These are phyloP conservation scores for Phytophthora nicotianae DNA, from an alignment of 352 stramenopile species.

Conservation along the genomic window DNA sequence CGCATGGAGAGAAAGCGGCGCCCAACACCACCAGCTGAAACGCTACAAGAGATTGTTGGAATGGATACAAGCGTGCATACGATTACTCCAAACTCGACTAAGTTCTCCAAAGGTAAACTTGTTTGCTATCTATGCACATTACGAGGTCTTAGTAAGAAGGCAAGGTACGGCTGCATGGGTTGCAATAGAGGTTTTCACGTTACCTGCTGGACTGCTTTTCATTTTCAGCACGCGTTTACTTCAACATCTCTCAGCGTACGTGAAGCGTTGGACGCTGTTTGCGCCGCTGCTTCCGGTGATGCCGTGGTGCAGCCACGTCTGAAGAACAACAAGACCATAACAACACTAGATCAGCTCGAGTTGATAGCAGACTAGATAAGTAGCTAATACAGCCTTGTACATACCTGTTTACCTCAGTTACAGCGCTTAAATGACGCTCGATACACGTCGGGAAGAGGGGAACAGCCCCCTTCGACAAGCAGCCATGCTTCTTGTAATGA, in stretches of 20 bases:
- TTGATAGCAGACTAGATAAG: too few relatives aligned
- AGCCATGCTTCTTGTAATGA: too few relatives aligned
- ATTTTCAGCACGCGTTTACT: conserved; percentile 8
- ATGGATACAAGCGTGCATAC: background rate
- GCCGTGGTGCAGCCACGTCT: conserved; percentile 3
- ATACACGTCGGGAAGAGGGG: too few relatives aligned
- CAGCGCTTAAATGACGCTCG: too few relatives aligned
- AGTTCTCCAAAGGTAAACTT: conserved; percentile 4
- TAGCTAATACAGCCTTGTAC: too few relatives aligned
- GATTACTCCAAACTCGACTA: background rate
- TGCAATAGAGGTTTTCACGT: conserved; percentile 18
- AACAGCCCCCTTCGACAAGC: too few relatives aligned
- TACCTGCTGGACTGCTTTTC: conserved; percentile 6
- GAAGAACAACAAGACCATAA: conserved; percentile 25
- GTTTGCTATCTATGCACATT: conserved; percentile 14
- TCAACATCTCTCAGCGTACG: conserved; percentile 7
- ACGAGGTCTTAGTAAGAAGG: conserved; percentile 3
- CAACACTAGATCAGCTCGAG: conserved; percentile 11
- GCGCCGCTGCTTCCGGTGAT: conserved; percentile 4
- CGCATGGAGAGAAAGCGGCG: background rate
- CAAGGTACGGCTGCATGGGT: conserved; percentile 9
- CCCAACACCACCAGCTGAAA: background rate
- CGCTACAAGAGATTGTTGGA: background rate
- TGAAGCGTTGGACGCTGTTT: conserved; percentile 10
- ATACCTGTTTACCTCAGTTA: too few relatives aligned